A percentile compares a stretch with the other conserved stretches of the same genome.
Evolutionary conservation across 306 rosid species (phyloP).

Genomic region (Inga leiocalycina): DNA sequence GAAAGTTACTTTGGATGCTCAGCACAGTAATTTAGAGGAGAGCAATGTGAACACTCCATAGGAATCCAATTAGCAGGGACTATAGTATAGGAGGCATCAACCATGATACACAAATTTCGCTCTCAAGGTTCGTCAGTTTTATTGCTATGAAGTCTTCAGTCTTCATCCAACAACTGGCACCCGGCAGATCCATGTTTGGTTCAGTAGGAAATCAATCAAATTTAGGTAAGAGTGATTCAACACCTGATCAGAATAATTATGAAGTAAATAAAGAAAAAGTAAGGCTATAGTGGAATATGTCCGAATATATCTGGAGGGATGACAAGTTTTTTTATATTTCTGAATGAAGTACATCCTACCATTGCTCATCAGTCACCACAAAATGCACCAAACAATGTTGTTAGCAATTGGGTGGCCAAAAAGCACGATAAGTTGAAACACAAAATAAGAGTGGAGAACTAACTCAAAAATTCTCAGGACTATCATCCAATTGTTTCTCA

Average conservation of each 20-base stretch:
- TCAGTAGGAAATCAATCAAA: not conserved
- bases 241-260: not conserved
- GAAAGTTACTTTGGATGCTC: too few relatives aligned
- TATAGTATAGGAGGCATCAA: too few relatives aligned
- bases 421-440: not conserved
- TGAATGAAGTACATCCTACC: not conserved
- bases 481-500: slow-evolving; percentile 93
- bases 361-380: not conserved
- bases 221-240: not conserved
- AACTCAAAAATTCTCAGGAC: slow-evolving; percentile 78
- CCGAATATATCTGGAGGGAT: slow-evolving; percentile 3
- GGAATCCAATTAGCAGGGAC: too few relatives aligned
- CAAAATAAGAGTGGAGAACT: not conserved
- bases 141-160: slow-evolving; percentile 24
- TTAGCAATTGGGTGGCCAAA: not conserved
- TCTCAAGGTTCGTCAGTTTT: slow-evolving; percentile 8
- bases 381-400: not conserved
- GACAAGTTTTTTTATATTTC: slow-evolving; percentile 2
- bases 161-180: not conserved
- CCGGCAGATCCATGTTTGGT: not conserved
- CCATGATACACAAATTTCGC: not conserved
- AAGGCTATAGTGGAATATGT: not conserved
- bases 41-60: too few relatives aligned
- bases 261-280: not conserved
- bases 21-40: too few relatives aligned